Percentiles rank a stretch among this genome's conserved stretches.
Conservation (phyloP, 108 stramenopile species). For the Skeletonema potamos region DNA sequence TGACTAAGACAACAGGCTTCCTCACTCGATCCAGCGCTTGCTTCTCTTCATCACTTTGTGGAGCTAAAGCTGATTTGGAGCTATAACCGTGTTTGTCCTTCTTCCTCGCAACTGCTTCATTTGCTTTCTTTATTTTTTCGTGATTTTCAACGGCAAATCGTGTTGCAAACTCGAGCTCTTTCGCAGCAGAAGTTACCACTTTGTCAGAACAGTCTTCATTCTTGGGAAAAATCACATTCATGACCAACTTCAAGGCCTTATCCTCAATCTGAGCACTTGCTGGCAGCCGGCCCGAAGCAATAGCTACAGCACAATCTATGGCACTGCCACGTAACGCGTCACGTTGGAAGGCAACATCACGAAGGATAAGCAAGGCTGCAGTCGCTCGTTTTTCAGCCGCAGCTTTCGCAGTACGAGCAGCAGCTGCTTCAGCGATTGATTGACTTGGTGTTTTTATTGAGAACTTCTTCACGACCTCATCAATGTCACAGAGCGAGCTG, state of each 20-base stretch:
- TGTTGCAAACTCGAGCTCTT: conserved; percentile 60
- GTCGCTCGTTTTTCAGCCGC: conserved; percentile 88
- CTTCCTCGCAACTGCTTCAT: conserved; percentile 45
- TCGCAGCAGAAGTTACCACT: conserved; percentile 68
- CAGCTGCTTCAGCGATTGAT: conserved; percentile 72
- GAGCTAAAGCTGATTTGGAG: conserved; percentile 24
- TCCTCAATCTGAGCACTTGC: conserved; percentile 72
- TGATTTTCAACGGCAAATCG: conserved; percentile 59
- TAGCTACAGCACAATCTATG: conserved; percentile 66
- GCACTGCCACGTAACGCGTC: conserved; percentile 49
- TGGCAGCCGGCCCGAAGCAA: conserved; percentile 76
- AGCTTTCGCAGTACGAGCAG: conserved; percentile 71
- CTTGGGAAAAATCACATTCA: conserved; percentile 82
- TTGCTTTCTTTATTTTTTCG: conserved; percentile 47
- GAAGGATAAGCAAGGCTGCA: conserved; percentile 66
- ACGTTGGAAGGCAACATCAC: conserved; percentile 81
- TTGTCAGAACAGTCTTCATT: conserved; percentile 54
- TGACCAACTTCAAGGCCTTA: conserved; percentile 82
- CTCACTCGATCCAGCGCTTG: conserved; percentile 60
- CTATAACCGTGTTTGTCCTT: conserved; percentile 37
- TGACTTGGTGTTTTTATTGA: conserved; percentile 66
- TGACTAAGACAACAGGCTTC: conserved; percentile 74
- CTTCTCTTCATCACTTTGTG: conserved; percentile 75
- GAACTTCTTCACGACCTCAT: conserved; percentile 75
- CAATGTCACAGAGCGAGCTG: conserved; percentile 80